Evolutionary conservation across 2,329 filamentous ascomycete genomes (phyloP), one percentile per base, ranked within the genome.

Genomic region (Annulohypoxylon truncatum): DNA sequence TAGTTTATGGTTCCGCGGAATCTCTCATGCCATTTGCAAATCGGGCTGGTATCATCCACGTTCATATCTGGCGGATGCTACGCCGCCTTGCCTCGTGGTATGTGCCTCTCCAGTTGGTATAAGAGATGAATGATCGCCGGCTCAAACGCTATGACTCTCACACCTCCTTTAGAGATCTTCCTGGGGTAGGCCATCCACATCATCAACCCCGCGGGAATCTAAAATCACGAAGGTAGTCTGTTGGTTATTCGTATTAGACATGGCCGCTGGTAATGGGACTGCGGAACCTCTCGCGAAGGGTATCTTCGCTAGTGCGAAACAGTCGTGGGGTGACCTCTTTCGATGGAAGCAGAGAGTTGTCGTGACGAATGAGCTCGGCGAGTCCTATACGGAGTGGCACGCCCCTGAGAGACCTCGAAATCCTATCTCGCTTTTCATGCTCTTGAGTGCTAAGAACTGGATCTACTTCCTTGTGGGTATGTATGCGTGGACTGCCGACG

Each of bases 401-500:
- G 77, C 83, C 18, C 90, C 91, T 0, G 85, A 88, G 46, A 88
- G 85, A 12, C 83, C 93, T 59, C 82, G 84, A 71, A 92, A 95
- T 76, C 92, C 92, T 38, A 81, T 95, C 79, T 87, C 83, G 35
- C 83, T 95, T 28, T 82, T 93, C 66, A 83, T 82, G 26, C 84
- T 89, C 78, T 83, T 96, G 13, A 85, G 83, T 2, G 81, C 82
- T 22, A 86, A 83, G 65, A 89, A 91, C 75, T 95, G 92, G 92
- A 74, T 92, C 13, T 94, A 92, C 81, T 89, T 95, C 80, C 69
- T 91, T 40, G 90, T 93, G 9, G 92, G 91, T 2, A 89, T 94
- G 75, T 78, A 85, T 31, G 89, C 91, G 13, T 95, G 92, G 92
- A 91, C 88, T 1, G 92, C 91, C 61, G 92, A 95, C 77, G 92